Percentiles rank a stretch among this genome's conserved stretches.
These are phyloP conservation scores for Diospyros lotus DNA, from an alignment of 148 eudicot genomes.

Conservation along the genomic window DNA sequence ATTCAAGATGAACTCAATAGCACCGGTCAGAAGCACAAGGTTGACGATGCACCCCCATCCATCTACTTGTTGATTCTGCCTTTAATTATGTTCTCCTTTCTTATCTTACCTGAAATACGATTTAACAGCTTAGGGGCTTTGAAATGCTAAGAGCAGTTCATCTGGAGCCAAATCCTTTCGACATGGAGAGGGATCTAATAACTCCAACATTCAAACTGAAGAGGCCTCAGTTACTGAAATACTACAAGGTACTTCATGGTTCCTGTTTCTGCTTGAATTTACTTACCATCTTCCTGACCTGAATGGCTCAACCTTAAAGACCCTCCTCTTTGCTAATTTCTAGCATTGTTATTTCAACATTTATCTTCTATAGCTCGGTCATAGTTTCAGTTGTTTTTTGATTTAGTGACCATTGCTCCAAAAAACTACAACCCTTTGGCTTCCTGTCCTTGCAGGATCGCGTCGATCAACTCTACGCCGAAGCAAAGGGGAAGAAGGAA, in stretches of 20 bases:
- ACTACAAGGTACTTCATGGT: conserved; percentile 63
- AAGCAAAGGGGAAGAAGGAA: conserved; percentile 50
- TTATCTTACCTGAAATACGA: neutral
- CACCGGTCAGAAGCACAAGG: conserved; percentile 60
- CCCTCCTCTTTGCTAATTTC: neutral
- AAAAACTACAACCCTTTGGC: neutral
- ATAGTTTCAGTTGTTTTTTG: neutral
- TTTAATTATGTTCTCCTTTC: neutral
- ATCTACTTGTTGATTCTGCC: neutral
- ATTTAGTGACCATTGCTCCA: neutral
- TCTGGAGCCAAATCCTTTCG: conserved; percentile 79
- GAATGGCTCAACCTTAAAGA: too few species aligned
- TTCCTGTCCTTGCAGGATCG: conserved; percentile 38
- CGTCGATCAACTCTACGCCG: conserved; percentile 60
- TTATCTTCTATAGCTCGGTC: neutral
- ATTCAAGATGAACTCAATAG: conserved; percentile 70
- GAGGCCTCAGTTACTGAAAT: conserved; percentile 83
- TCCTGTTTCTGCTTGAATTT: neutral
- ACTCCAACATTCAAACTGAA: conserved; percentile 98
- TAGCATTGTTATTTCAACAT: neutral
- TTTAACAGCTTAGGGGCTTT: conserved; percentile 78
- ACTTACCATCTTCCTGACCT: neutral
- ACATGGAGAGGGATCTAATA: conserved; percentile 76
- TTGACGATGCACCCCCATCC: conserved; percentile 18
- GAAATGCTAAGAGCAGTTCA: conserved; percentile 77